Conservation (phyloP, 306 rosid genomes). For the Oxytropis ochrocephala region DNA sequence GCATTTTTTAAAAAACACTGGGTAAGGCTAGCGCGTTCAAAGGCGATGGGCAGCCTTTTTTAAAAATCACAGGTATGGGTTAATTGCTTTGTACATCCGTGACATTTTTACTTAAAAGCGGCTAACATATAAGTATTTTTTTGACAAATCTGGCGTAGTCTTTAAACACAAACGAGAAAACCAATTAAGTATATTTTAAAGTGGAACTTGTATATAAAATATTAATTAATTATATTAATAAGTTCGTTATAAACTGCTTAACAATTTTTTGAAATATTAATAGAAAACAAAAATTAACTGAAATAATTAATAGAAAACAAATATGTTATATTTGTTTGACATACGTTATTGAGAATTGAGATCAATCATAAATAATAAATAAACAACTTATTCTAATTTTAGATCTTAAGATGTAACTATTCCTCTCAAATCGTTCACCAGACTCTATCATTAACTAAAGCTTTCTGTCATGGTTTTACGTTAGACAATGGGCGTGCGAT, state of each 20-base stretch:
- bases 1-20: too few species aligned
- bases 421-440: conserved; percentile 1
- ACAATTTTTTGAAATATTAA: not conserved
- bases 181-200: too few species aligned
- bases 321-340: too few species aligned
- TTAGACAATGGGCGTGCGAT: not conserved
- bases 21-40: too few species aligned
- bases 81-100: too few species aligned
- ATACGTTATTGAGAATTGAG: not conserved
- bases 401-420: conserved; percentile 20
- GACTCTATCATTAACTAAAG: not conserved
- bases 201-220: not conserved
- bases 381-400: not conserved
- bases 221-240: too few species aligned
- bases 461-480: not conserved
- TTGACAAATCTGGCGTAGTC: too few species aligned
- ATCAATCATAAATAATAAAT: not conserved
- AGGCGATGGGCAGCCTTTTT: too few species aligned
- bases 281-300: not conserved
- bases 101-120: too few species aligned
- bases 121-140: too few species aligned
- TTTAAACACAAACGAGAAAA: too few species aligned
- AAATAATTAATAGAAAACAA: not conserved
- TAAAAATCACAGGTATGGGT: too few species aligned
- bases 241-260: not conserved